Evolutionary conservation across 2,329 filamentous ascomycete genomes (phyloP), one percentile per base, ranked within the genome.

Genomic region (Rasamsonia emersonii): DNA sequence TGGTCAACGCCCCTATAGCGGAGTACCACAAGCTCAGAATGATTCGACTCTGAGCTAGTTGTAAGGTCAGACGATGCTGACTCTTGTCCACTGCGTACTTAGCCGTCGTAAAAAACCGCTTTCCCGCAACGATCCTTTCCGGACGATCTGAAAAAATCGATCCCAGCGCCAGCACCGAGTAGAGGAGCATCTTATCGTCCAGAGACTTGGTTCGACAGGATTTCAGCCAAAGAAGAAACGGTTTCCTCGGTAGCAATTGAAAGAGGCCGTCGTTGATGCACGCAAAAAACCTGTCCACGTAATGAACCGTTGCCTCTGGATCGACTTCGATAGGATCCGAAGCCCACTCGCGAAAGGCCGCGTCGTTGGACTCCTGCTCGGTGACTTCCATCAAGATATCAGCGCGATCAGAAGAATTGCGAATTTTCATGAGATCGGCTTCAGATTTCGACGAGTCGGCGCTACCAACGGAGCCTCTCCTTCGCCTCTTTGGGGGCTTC

Each of bases 1-100:
- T 71, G 24, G 66, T 64, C 21, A 68, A 58, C n/a, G 72, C 71
- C 9, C 73, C 73, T 14, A 69, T 67, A 1, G 78, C 72, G 38
- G 79, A 74, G 42, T 77, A 74, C 55, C 79, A 82, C 5, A 83
- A 57, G 13, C 74, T 70, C 23, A 86, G 65, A 10, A 84, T 63
- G n/a, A 85, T 59, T 33, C 77, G 70, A 28, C 71, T 72, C 50
- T 85, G 81, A 9, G 78, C 74, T 26, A 84, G 59, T 42, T 83
- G 76, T 29, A 86, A 54, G 35, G 63, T 73, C 37, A 75, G 68
- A 5, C 50, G 61, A 13, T 72, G 67, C 37, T 68, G 63, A 18
- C 62, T 62, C 32, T 62, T 61, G 24, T 70, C 62, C 25, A 69
- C 62, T 2, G 75, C 77, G 45, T 73, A 73, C 28, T 71, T 64